A percentile compares a stretch with the other conserved stretches of the same genome.
These are phyloP conservation scores for Xerocomellus intermedius DNA, from an alignment of 768 basidiomycete genomes.

Conservation along the genomic window DNA sequence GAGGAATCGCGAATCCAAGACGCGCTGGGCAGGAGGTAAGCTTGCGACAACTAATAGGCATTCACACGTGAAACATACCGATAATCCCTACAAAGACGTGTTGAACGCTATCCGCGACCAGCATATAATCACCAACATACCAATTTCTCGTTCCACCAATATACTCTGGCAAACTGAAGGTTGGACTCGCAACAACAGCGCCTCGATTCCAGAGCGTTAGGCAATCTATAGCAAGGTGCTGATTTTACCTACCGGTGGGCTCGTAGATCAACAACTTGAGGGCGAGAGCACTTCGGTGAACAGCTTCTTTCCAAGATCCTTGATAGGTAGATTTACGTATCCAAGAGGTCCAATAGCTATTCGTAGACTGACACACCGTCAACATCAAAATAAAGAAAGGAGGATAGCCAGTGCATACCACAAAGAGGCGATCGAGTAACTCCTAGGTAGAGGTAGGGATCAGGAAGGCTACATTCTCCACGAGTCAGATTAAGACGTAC, in stretches of 20 bases:
- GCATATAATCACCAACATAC: slow-evolving; percentile 37
- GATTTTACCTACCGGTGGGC: slow-evolving; percentile 60
- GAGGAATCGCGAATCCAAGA: slow-evolving; percentile 96
- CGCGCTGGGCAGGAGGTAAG: slow-evolving; percentile 42
- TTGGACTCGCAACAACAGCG: slow-evolving; percentile 92
- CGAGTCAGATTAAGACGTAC: slow-evolving; percentile 30
- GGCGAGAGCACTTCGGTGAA: slow-evolving; percentile 89
- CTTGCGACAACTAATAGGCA: background rate
- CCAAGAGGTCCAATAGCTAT: slow-evolving; percentile 86
- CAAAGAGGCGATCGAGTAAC: slow-evolving; percentile 55
- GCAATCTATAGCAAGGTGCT: background rate
- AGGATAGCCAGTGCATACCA: slow-evolving; percentile 35
- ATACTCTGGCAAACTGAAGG: slow-evolving; percentile 90
- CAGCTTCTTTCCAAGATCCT: slow-evolving; percentile 95
- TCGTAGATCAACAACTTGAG: slow-evolving; percentile 92
- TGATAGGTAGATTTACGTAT: slow-evolving; percentile 85
- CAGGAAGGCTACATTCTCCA: background rate
- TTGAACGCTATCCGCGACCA: background rate
- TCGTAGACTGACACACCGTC: slow-evolving; percentile 52
- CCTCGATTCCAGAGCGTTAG: slow-evolving; percentile 40
- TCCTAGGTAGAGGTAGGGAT: slow-evolving; percentile 36
- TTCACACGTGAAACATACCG: slow-evolving; percentile 36
- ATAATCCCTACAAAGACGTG: slow-evolving; percentile 51
- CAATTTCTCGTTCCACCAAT: slow-evolving; percentile 91
- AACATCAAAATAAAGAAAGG: background rate